A percentile compares a stretch with the other conserved stretches of the same genome.
Conservation (phyloP, 2,329 filamentous ascomycete species). For the Ceratocystis eucalypticola region DNA sequence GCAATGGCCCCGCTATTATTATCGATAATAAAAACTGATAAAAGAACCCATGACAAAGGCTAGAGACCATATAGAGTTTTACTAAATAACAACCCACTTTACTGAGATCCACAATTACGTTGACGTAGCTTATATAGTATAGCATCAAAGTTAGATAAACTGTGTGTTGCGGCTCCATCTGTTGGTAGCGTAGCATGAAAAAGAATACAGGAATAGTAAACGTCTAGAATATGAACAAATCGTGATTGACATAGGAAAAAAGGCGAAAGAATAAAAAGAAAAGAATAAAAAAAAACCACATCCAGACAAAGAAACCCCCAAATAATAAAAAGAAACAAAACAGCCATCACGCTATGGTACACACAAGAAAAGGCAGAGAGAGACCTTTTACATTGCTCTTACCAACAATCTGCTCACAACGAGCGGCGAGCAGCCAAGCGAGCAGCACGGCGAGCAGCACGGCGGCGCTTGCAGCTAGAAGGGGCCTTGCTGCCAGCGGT, state of each 20-base stretch:
- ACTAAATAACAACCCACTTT: not conserved
- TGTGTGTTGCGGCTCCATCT: not conserved
- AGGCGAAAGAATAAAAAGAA: slow-evolving; percentile 14
- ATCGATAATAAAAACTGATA: slow-evolving; percentile 14
- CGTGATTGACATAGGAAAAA: slow-evolving; percentile 18
- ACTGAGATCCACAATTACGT: not conserved
- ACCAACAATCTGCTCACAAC: not conserved
- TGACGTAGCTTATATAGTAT: not conserved
- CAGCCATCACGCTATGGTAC: not conserved
- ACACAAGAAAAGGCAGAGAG: not conserved
- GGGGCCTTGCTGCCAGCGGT: not conserved
- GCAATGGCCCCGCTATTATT: slow-evolving; percentile 19
- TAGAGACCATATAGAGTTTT: not conserved
- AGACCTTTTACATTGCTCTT: not conserved
- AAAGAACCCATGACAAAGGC: no score
- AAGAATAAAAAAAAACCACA: not conserved
- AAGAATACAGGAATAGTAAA: not conserved
- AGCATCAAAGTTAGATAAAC: not conserved
- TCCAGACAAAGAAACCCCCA: not conserved
- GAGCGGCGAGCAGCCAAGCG: slow-evolving; percentile 2
- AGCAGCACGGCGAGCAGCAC: slow-evolving; percentile 9
- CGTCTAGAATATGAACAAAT: slow-evolving; percentile 5
- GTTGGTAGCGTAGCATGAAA: not conserved
- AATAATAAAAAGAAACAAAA: not conserved
- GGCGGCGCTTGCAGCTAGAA: slow-evolving; percentile 13